Conservation (phyloP, 768 basidiomycete genomes). For the Porpolomopsis calyptriformis region DNA sequence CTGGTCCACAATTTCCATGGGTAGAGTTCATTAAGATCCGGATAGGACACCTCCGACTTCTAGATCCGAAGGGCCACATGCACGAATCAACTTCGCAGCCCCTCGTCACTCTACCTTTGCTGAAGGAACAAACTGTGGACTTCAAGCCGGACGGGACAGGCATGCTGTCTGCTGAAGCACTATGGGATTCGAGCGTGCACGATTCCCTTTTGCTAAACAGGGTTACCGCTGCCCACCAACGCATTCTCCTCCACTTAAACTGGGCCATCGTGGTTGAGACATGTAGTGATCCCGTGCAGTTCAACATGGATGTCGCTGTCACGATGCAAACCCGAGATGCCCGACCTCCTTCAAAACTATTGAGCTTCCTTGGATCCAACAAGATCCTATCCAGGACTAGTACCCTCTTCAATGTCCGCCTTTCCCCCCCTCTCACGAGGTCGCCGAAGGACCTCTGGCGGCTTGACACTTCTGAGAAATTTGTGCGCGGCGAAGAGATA, state of each 20-base stretch:
- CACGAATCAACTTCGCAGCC: slow-evolving; percentile 69
- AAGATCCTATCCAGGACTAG: slow-evolving; percentile 73
- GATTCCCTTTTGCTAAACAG: slow-evolving; percentile 78
- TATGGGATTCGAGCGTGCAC: slow-evolving; percentile 93
- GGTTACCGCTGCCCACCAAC: slow-evolving; percentile 67
- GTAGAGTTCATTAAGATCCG: slow-evolving; percentile 63
- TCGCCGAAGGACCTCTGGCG: slow-evolving; percentile 89
- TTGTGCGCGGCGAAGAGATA: slow-evolving; percentile 85
- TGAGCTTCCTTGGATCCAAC: slow-evolving; percentile 66
- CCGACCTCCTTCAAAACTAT: slow-evolving; percentile 66
- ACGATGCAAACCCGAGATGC: slow-evolving; percentile 79
- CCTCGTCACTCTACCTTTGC: slow-evolving; percentile 61
- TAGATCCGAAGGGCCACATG: slow-evolving; percentile 73
- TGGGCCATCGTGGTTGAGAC: slow-evolving; percentile 78
- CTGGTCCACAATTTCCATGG: slow-evolving; percentile 87
- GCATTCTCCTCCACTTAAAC: slow-evolving; percentile 65
- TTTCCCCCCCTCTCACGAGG: slow-evolving; percentile 77
- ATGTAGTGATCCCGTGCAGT: slow-evolving; percentile 78
- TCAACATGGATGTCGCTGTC: slow-evolving; percentile 79
- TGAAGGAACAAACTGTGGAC: slow-evolving; percentile 60
- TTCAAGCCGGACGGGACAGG: slow-evolving; percentile 83
- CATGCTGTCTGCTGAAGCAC: slow-evolving; percentile 50
- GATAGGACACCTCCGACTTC: slow-evolving; percentile 73
- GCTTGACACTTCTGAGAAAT: slow-evolving; percentile 89
- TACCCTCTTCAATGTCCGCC: slow-evolving; percentile 70